Evolutionary conservation across 768 basidiomycete genomes (phyloP).

Genomic region (Kwoniella sp.): DNA sequence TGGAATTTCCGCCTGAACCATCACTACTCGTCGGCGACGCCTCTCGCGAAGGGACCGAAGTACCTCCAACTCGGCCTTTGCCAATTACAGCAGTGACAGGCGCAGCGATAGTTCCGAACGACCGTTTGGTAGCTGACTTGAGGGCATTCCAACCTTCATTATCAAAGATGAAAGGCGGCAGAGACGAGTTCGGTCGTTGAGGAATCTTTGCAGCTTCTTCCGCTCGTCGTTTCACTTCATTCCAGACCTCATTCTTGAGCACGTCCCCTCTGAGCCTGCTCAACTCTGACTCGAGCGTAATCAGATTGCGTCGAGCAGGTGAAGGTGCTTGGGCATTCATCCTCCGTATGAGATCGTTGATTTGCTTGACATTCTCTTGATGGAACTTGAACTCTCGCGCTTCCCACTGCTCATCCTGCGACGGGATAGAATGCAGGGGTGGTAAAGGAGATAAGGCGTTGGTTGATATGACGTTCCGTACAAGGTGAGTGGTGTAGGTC

Average conservation of each 20-base stretch:
- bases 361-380: slow-evolving; percentile 66
- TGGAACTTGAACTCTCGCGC: slow-evolving; percentile 69
- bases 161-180: slow-evolving; percentile 23
- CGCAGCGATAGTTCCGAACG: slow-evolving; percentile 39
- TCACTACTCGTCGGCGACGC: background rate
- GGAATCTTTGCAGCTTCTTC: slow-evolving; percentile 20
- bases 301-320: slow-evolving; percentile 68
- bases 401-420: slow-evolving; percentile 69
- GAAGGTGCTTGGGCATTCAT: slow-evolving; percentile 81
- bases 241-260: slow-evolving; percentile 35
- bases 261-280: slow-evolving; percentile 33
- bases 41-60: slow-evolving; percentile 4
- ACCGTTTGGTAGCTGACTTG: slow-evolving; percentile 34
- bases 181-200: slow-evolving; percentile 6
- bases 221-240: slow-evolving; percentile 38
- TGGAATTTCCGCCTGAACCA: background rate
- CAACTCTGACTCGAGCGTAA: slow-evolving; percentile 65
- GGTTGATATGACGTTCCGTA: slow-evolving; percentile 60
- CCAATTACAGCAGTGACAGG: slow-evolving; percentile 38
- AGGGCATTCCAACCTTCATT: slow-evolving; percentile 26
- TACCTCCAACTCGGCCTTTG: slow-evolving; percentile 25
- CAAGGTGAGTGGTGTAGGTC: slow-evolving; percentile 74
- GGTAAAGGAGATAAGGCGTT: slow-evolving; percentile 58
- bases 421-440: slow-evolving; percentile 40
- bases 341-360: slow-evolving; percentile 74